These are phyloP conservation scores for Nyssa sinensis DNA, from an alignment of 148 eudicot species.

Conservation along the genomic window DNA sequence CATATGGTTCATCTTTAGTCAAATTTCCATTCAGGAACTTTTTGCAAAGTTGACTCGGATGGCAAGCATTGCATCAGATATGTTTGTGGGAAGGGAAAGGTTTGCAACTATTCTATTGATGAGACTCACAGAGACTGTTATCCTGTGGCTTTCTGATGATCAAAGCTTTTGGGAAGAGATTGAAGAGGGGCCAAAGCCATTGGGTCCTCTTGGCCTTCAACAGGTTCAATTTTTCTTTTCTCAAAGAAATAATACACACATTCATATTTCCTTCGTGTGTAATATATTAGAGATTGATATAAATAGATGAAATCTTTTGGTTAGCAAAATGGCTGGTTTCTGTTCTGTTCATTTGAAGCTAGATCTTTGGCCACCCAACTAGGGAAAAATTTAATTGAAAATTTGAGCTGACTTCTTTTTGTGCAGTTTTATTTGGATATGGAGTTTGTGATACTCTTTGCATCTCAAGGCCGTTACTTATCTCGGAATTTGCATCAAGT, in stretches of 20 bases:
- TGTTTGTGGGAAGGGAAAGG: slow-evolving; percentile 86
- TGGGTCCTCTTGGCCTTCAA: slow-evolving; percentile 89
- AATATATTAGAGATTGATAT: not conserved
- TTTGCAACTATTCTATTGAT: slow-evolving; percentile 83
- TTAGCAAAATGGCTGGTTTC: no score
- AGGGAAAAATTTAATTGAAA: not conserved
- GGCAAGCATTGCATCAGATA: slow-evolving; percentile 72
- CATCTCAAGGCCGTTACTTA: slow-evolving; percentile 95
- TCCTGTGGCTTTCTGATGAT: slow-evolving; percentile 89
- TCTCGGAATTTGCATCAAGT: slow-evolving; percentile 89
- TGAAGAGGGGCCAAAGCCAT: slow-evolving; percentile 61
- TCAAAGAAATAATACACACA: no score
- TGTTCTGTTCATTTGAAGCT: no score
- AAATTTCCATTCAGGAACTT: slow-evolving; percentile 51
- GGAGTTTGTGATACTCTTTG: slow-evolving; percentile 91
- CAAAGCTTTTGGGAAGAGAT: slow-evolving; percentile 89
- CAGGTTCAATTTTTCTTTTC: slow-evolving; percentile 48
- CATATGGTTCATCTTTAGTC: not conserved
- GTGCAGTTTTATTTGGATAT: slow-evolving; percentile 95
- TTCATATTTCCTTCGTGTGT: no score
- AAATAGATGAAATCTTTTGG: not conserved
- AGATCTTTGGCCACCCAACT: not conserved
- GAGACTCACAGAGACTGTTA: slow-evolving; percentile 88
- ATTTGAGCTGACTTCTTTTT: not conserved
- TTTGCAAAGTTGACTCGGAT: slow-evolving; percentile 60